Evolutionary conservation across 371 early-diverging fungal species (phyloP).

Genomic region (Mucor saturninus): DNA sequence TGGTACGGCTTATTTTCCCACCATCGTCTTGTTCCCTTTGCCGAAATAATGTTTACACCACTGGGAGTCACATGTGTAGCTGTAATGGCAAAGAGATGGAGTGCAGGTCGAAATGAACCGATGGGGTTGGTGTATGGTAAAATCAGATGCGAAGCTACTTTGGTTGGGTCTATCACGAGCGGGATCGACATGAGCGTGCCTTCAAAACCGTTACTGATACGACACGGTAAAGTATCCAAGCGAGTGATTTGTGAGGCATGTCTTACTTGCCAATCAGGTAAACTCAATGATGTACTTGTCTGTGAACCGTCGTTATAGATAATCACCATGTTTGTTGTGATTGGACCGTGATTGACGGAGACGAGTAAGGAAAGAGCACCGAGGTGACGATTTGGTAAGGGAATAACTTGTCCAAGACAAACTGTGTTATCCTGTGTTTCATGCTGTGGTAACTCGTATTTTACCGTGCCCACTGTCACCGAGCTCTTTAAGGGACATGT

Average conservation of each 20-base stretch:
- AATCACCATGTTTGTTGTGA: constrained; percentile 17
- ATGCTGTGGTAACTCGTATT: constrained; percentile 4
- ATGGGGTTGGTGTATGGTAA: constrained; percentile 20
- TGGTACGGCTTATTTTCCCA: constrained; percentile 2
- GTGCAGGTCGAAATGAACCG: constrained; percentile 1
- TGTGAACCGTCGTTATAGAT: constrained; percentile 35
- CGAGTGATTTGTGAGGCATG: constrained; percentile 14
- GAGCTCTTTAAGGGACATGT: background rate
- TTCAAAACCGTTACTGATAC: constrained; percentile 4
- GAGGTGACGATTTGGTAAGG: constrained; percentile 6
- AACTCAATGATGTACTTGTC: constrained; percentile 16
- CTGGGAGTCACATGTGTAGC: background rate
- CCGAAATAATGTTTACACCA: constrained; percentile 4
- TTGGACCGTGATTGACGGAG: constrained; percentile 30
- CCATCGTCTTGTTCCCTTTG: constrained; percentile 16
- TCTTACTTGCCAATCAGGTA: constrained; percentile 44
- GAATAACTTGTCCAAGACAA: constrained; percentile 33
- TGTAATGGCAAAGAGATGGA: constrained; percentile 27
- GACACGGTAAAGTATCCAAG: constrained; percentile 11
- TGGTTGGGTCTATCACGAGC: constrained; percentile 29
- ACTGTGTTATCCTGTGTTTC: constrained; percentile 27
- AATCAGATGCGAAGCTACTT: constrained; percentile 13
- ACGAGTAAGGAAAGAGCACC: constrained; percentile 35
- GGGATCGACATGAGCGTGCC: constrained; percentile 29
- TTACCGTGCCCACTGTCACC: constrained; percentile 14